These are phyloP conservation scores for Fusarium stilboides DNA, from an alignment of 2,329 filamentous ascomycete genomes.

Conservation along the genomic window DNA sequence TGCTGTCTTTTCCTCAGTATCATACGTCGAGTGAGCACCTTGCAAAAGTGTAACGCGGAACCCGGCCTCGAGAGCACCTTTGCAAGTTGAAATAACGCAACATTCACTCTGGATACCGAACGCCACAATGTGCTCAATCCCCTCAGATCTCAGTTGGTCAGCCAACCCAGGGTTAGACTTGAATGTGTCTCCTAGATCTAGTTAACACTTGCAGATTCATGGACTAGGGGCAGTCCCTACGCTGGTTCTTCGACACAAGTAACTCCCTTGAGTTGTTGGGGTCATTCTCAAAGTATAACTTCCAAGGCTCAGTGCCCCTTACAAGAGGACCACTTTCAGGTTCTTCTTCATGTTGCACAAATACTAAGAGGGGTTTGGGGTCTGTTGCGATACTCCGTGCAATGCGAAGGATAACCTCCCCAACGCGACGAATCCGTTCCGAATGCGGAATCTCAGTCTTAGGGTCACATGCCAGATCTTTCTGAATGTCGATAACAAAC, in stretches of 20 bases:
- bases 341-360: slow-evolving; percentile 34
- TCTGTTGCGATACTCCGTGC: neutral
- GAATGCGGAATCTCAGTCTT: slow-evolving; percentile 22
- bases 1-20: slow-evolving; percentile 5
- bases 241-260: slow-evolving; percentile 18
- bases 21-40: slow-evolving; percentile 34
- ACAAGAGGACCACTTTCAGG: slow-evolving; percentile 17
- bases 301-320: slow-evolving; percentile 20
- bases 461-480: slow-evolving; percentile 18
- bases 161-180: slow-evolving; percentile 20
- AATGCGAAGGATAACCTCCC: slow-evolving; percentile 9
- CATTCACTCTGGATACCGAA: slow-evolving; percentile 38
- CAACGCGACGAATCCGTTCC: slow-evolving; percentile 12
- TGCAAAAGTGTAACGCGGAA: slow-evolving; percentile 24
- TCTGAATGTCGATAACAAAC: slow-evolving; percentile 34
- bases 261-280: slow-evolving; percentile 4
- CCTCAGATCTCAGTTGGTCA: slow-evolving; percentile 3
- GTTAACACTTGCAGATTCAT: neutral
- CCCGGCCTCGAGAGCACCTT: slow-evolving; percentile 30
- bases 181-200: slow-evolving; percentile 21
- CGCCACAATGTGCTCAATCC: slow-evolving; percentile 20
- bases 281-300: slow-evolving; percentile 16
- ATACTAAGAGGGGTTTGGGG: slow-evolving; percentile 14
- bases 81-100: slow-evolving; percentile 31
- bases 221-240: neutral